A percentile compares a stretch with the other conserved stretches of the same genome.
These are phyloP conservation scores for Rosa persica DNA, from an alignment of 306 rosid species.

Conservation along the genomic window DNA sequence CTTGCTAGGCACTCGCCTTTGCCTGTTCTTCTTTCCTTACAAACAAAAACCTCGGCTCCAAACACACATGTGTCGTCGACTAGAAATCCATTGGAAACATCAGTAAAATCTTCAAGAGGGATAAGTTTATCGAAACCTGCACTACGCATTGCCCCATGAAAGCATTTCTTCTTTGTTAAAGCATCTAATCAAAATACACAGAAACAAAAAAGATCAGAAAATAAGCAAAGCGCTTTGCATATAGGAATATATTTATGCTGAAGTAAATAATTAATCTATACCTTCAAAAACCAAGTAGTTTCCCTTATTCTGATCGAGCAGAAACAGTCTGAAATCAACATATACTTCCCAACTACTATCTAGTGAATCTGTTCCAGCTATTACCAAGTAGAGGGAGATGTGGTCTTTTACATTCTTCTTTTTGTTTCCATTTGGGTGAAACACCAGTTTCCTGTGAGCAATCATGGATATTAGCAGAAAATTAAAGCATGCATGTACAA, in stretches of 20 bases:
- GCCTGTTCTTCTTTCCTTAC: neutral
- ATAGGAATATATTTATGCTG: too few species aligned
- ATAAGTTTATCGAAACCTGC: neutral
- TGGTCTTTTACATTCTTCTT: constrained; percentile 41
- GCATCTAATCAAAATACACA: neutral
- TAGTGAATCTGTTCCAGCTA: constrained; percentile 38
- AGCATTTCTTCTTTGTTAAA: neutral
- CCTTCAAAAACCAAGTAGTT: neutral
- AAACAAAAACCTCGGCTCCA: neutral
- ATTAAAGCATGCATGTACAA: neutral
- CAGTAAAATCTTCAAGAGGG: neutral
- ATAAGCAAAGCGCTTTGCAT: neutral
- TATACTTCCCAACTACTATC: constrained; percentile 45
- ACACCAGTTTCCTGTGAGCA: constrained; percentile 45
- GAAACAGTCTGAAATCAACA: constrained; percentile 3
- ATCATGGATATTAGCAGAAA: neutral
- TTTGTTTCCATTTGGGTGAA: constrained; percentile 54
- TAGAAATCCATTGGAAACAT: neutral
- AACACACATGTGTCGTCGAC: neutral
- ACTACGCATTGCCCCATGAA: neutral
- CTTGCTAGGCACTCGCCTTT: neutral
- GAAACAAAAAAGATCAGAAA: neutral
- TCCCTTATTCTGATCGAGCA: neutral
- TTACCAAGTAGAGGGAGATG: constrained; percentile 45
- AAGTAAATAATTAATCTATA: neutral